Evolutionary conservation across 164 flowering plant genomes (phyloP).

Genomic region (Vitis amurensis): DNA sequence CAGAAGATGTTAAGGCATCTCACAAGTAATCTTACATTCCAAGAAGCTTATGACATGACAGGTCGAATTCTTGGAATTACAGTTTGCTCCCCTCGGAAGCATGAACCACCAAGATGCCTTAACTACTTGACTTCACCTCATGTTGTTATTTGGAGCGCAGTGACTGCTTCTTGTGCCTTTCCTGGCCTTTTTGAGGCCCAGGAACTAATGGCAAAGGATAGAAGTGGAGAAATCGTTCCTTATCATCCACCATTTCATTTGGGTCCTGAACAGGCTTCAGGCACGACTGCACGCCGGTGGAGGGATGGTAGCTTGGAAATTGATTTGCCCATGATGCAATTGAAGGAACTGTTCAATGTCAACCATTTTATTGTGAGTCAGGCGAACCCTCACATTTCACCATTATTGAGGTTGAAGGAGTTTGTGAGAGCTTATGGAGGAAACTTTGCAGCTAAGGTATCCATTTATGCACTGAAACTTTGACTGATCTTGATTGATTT

Average conservation of each 20-base stretch:
- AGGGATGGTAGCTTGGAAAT: conserved; percentile 99
- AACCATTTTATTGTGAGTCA: conserved; percentile 99
- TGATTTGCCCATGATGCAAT: conserved; percentile 96
- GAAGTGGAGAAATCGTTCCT: conserved; percentile 94
- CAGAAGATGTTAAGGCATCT: conserved; percentile 80
- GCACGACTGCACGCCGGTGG: conserved; percentile 71
- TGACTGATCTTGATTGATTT: background rate
- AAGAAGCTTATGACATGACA: conserved; percentile 98
- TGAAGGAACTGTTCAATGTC: conserved; percentile 96
- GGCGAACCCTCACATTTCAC: conserved; percentile 97
- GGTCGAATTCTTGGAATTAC: conserved; percentile 94
- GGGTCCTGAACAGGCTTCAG: conserved; percentile 70
- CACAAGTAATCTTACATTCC: conserved; percentile 92
- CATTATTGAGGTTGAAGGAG: conserved; percentile 83
- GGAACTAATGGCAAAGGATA: conserved; percentile 97
- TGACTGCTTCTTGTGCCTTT: conserved; percentile 99
- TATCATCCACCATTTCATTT: conserved; percentile 91
- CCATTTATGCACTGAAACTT: background rate
- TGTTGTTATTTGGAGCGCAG: conserved; percentile 99
- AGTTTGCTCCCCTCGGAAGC: conserved; percentile 97
- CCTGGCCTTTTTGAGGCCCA: conserved; percentile 99
- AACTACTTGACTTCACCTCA: conserved; percentile 98
- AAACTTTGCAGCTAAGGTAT: conserved; percentile 96
- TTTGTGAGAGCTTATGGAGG: conserved; percentile 91
- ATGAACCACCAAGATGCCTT: conserved; percentile 97